phyloP scores from a whole-genome alignment of 2,329 filamentous ascomycete genomes.

The Ophiostoma australiae region DNA sequence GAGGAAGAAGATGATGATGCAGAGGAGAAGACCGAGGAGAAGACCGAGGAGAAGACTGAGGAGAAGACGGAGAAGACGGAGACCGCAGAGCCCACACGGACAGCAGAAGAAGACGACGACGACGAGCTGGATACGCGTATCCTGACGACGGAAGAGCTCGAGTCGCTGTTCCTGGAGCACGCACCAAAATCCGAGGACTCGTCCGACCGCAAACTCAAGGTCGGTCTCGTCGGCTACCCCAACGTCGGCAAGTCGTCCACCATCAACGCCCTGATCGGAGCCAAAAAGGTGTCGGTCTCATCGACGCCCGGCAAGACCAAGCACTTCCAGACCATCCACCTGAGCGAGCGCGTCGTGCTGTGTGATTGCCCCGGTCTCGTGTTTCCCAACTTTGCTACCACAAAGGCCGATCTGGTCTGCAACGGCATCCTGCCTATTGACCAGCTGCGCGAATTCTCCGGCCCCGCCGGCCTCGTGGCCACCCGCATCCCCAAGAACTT shows the following conservation, averaged over 20 bases:
- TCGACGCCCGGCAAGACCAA: constrained; percentile 98
- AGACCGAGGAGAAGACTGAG: constrained; percentile 25
- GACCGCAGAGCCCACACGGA: constrained; percentile 20
- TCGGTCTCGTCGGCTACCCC: constrained; percentile 93
- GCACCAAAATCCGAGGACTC: constrained; percentile 46
- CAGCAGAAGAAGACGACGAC: background rate
- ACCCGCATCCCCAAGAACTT: constrained; percentile 81
- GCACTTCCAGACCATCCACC: constrained; percentile 96
- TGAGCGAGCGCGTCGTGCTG: constrained; percentile 81
- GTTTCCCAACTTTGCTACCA: constrained; percentile 95
- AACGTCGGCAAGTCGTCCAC: constrained; percentile 99
- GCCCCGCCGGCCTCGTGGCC: constrained; percentile 77
- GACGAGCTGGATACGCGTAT: constrained; percentile 35
- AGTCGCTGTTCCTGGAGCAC: constrained; percentile 78
- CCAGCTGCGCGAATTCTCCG: constrained; percentile 87
- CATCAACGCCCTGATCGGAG: constrained; percentile 96
- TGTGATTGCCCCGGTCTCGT: constrained; percentile 98
- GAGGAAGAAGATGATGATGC: constrained; percentile 32
- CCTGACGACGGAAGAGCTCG: constrained; percentile 60
- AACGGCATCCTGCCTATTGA: constrained; percentile 95
- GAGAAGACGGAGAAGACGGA: constrained; percentile 24
- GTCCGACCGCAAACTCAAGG: constrained; percentile 65
- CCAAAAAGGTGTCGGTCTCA: constrained; percentile 97
- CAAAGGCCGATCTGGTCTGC: constrained; percentile 92
- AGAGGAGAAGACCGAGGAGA: constrained; percentile 35